phyloP scores from a whole-genome alignment of 1,284 basidiomycete species.

The Leccinum subrobustum region DNA sequence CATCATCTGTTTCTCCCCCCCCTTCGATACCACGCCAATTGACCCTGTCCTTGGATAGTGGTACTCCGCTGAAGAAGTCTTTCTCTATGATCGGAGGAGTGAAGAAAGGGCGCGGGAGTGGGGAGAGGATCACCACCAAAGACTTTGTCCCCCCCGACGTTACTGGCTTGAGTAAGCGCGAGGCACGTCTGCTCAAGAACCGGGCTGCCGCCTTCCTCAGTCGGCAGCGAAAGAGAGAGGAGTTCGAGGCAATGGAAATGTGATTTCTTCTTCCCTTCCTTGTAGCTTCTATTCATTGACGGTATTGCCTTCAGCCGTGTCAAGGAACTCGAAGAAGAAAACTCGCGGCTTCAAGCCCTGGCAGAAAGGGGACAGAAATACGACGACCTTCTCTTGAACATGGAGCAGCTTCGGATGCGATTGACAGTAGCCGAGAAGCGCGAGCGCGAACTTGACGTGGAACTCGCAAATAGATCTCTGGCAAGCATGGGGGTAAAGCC shows the following conservation, averaged over 20 bases:
- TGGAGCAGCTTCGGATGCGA: conserved; percentile 64
- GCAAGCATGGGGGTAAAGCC: conserved; percentile 47
- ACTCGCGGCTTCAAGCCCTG: conserved; percentile 61
- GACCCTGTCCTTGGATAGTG: conserved; percentile 27
- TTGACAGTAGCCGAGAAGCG: conserved; percentile 64
- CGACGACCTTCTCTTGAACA: conserved; percentile 50
- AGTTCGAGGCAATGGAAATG: conserved; percentile 89
- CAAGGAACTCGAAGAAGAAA: conserved; percentile 73
- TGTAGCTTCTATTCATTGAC: conserved; percentile 10
- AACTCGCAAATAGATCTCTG: conserved; percentile 47
- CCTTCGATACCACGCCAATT: conserved; percentile 33
- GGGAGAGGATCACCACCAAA: conserved; percentile 70
- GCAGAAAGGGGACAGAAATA: conserved; percentile 40
- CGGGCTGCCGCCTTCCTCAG: conserved; percentile 88
- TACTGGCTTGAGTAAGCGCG: conserved; percentile 82
- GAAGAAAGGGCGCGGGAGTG: conserved; percentile 59
- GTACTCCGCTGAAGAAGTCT: conserved; percentile 41
- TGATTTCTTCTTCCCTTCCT: conserved; percentile 39
- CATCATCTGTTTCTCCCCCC: conserved; percentile 37
- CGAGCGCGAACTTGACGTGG: conserved; percentile 59
- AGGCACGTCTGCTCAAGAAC: conserved; percentile 90
- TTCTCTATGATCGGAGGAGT: conserved; percentile 41
- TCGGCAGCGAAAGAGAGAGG: conserved; percentile 87
- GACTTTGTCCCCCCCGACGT: conserved; percentile 89
- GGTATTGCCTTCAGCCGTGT: conserved; percentile 32